A percentile compares a stretch with the other conserved stretches of the same genome.
Conservation (phyloP, 106 monocot genomes). For the Cymbidium sinense region DNA sequence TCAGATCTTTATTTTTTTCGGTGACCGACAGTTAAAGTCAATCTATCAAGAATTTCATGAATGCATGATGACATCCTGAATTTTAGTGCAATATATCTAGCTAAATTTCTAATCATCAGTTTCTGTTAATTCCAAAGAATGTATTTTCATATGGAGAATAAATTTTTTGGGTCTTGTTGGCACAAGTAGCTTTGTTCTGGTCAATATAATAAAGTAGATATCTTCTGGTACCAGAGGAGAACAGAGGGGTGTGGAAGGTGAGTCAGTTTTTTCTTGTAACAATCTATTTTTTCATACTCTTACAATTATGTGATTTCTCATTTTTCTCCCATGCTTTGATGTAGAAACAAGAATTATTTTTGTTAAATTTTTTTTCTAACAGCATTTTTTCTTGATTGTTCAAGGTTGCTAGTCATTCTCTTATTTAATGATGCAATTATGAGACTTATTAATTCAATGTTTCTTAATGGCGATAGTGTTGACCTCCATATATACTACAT, state of each 20-base stretch:
- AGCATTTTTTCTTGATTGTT: too few species aligned
- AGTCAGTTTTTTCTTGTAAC: not conserved
- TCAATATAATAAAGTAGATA: slow-evolving; percentile 26
- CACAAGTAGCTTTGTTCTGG: slow-evolving; percentile 39
- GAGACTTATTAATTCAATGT: not conserved
- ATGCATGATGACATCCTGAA: not conserved
- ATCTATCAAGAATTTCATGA: not conserved
- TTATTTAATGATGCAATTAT: not conserved
- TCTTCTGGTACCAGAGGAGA: slow-evolving; percentile 16
- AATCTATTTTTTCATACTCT: not conserved
- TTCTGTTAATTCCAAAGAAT: too few species aligned
- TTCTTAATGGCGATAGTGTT: too few species aligned
- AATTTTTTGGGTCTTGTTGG: slow-evolving; percentile 15
- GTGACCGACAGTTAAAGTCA: not conserved
- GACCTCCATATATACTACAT: too few species aligned
- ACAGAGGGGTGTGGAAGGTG: slow-evolving; percentile 18
- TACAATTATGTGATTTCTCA: not conserved
- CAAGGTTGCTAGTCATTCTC: too few species aligned
- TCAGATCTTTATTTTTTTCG: not conserved
- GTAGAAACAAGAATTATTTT: not conserved
- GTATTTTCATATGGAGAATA: not conserved
- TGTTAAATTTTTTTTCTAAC: too few species aligned
- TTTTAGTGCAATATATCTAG: not conserved
- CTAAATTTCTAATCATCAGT: not conserved
- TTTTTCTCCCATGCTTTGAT: not conserved